Evolutionary conservation across 2,329 filamentous ascomycete species (phyloP), one percentile per base, ranked within the genome.

Genomic region (Mycosphaerella arachidis): DNA sequence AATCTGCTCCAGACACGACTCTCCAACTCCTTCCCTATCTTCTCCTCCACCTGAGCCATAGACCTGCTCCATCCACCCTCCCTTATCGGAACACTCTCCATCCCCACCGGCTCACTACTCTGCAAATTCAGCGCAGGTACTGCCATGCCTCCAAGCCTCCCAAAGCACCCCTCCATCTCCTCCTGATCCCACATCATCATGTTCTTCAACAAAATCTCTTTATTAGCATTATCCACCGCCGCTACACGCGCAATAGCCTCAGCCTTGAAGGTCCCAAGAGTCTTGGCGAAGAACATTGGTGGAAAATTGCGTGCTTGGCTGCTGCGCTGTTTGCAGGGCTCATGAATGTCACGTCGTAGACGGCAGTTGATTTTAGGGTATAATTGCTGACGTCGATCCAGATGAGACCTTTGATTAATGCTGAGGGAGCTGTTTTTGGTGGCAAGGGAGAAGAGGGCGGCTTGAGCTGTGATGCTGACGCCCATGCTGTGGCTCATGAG

Each of bases 401-500:
- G 51, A 62, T 30, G 1, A 62, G 45, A 3, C 56, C 60, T 48
- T 46, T 13, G 1, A 62, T 46, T 13, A 0, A 62, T 33, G 18
- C 20, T 12, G 30, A 33, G 29, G 3, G 45, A 16, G 4, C 12
- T 10, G 16, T 40, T 37, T 7, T 59, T 40, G 27, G 20, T 53
- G 16, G 24, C 24, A 24, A 24, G 24, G 24, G n/a, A 48, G 7
- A 48, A 56, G 2, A 45, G 40, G 40, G 46, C 57, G 24, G 54
- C 51, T 45, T 62, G 50, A 7, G 53, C 6, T 16, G 56, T 33
- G 43, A 63, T 46, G 4, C 61, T 27, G 16, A 56, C 35, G 20
- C 58, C 63, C 58, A 65, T 63, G 35, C 57, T 63, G 54, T 63
- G 63, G 12, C 63, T 61, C 7, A 46, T 45, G 1, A 63, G 40